Evolutionary conservation across 1,139 yeast genomes (phyloP), one percentile per base, ranked within the genome.

Genomic region (Debaryomyces subglobosus): DNA sequence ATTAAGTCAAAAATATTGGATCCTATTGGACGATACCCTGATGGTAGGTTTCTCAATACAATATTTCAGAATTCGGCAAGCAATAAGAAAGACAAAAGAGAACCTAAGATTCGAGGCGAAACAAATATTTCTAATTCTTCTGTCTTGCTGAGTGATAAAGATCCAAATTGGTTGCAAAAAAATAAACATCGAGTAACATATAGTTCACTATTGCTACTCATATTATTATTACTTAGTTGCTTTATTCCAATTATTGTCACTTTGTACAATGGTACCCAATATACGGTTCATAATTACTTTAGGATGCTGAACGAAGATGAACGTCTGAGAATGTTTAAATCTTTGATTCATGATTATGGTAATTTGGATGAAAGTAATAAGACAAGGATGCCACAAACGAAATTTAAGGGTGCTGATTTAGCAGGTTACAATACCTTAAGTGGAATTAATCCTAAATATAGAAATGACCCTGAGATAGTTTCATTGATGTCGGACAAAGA

Each of bases 401-500:
- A n/a, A 6, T 16, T 13, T 24, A 13, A 50, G 33, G 58, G 58
- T 1, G 37, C 51, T 2, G 41, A 40, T 16, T 37, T 55, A 32
- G 34, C 33, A 10, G 56, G 53, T 5, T 43, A 23, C 35, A 65
- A 63, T 38, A 45, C 53, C 1, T 58, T 67, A 43, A 46, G 54
- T 1, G 62, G 67, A 3, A 58, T 76, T 20, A 72, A 67, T 42
- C 50, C 59, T 1, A 57, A 55, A n/a, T 72, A 64, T 46, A 62
- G 60, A 35, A 51, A 57, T 1, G 74, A 72, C 46, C 40, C 48
- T 3, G 72, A 71, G 45, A 55, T 75, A 1, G 51, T 55, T 29
- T 47, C 57, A 1, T 51, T 72, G 18, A 71, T 78, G 77, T 62
- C 62, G 15, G 61, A 63, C 25, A 56, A 61, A 4, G 49, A 57